Evolutionary conservation across 805 yeast species (phyloP).

Genomic region (Diddensiella transvaalensis): DNA sequence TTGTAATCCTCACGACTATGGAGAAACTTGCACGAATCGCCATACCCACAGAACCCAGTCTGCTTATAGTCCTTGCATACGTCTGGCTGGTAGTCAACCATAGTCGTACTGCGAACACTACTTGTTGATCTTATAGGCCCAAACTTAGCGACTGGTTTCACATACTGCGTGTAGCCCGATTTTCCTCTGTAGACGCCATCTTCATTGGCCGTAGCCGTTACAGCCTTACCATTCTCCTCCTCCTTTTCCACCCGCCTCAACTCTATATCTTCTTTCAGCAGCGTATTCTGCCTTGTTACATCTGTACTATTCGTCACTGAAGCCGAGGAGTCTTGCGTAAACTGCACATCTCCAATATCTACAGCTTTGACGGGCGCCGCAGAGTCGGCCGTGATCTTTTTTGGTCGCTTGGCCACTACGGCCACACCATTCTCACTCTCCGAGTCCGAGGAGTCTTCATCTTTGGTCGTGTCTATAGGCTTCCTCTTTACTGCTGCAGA

Average conservation of each 20-base stretch:
- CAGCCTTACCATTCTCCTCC: neutral
- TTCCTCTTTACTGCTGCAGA: neutral
- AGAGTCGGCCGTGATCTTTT: neutral
- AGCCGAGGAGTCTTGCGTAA: constrained; percentile 5
- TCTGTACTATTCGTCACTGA: constrained; percentile 16
- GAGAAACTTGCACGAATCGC: constrained; percentile 92
- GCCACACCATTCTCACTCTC: no score
- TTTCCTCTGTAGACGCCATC: constrained; percentile 22
- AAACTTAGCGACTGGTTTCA: constrained; percentile 18
- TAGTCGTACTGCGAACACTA: constrained; percentile 60
- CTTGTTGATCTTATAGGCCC: constrained; percentile 41
- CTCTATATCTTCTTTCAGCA: constrained; percentile 19
- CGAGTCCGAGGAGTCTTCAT: no score
- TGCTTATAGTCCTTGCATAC: constrained; percentile 87
- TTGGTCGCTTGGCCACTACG: no score
- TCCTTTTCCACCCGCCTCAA: constrained; percentile 6
- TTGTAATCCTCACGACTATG: constrained; percentile 85
- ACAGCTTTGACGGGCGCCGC: neutral
- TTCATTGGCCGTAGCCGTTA: constrained; percentile 7
- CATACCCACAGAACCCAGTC: constrained; percentile 95
- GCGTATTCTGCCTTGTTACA: constrained; percentile 25
- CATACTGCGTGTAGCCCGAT: constrained; percentile 16
- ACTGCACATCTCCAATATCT: constrained; percentile 16
- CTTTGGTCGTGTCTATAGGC: no score
- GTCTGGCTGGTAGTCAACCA: constrained; percentile 86